Conservation (phyloP, 371 early-diverging fungal species). For the Paraphysoderma sedebokerense region DNA sequence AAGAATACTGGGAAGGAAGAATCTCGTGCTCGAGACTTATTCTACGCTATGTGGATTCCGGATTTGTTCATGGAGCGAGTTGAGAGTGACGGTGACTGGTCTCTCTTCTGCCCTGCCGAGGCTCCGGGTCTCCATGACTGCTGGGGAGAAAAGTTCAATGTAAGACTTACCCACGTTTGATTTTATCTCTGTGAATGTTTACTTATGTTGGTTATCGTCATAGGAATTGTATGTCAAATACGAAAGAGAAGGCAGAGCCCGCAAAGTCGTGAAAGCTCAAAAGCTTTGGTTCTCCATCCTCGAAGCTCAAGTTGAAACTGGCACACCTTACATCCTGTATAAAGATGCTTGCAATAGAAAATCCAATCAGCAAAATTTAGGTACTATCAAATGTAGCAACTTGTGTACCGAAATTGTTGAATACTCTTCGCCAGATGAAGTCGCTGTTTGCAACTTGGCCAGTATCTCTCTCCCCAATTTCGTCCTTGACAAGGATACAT, state of each 20-base stretch:
- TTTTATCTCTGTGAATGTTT: neutral
- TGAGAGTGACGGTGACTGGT: conserved; percentile 87
- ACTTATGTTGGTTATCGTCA: neutral
- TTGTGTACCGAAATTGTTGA: conserved; percentile 89
- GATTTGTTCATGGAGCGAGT: conserved; percentile 99
- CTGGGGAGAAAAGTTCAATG: conserved; percentile 93
- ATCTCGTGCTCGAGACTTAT: conserved; percentile 90
- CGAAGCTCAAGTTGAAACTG: conserved; percentile 97
- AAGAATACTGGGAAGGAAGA: conserved; percentile 99
- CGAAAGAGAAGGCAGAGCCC: conserved; percentile 71
- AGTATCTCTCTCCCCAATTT: conserved; percentile 93
- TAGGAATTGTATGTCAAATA: conserved; percentile 67
- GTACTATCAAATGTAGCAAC: conserved; percentile 78
- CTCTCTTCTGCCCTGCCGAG: conserved; percentile 94
- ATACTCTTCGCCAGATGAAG: conserved; percentile 90
- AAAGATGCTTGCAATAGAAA: conserved; percentile 97
- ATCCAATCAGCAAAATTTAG: conserved; percentile 92
- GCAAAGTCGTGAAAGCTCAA: conserved; percentile 85
- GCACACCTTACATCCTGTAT: conserved; percentile 98
- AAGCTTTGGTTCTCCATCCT: conserved; percentile 98
- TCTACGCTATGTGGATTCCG: conserved; percentile 97
- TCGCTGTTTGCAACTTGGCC: conserved; percentile 98
- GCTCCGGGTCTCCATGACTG: conserved; percentile 80
- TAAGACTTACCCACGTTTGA: neutral
- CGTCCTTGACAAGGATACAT: conserved; percentile 44